Base-by-base conservation (phyloP, 202 grass and related monocot species). In the Musa balbisiana region DNA sequence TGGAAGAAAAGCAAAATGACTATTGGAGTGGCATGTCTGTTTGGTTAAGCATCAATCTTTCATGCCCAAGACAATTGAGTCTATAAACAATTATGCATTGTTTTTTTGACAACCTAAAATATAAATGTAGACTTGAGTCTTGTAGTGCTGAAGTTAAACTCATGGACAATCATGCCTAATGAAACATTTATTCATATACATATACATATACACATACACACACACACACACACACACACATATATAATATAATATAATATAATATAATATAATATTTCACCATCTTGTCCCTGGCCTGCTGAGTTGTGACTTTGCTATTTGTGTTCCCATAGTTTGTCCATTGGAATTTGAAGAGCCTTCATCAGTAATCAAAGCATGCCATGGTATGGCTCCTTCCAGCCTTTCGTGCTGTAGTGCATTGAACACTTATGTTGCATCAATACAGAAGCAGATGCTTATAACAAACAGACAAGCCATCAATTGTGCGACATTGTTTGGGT, bases 401-500 rank as follows among this genome's bases (percentile, higher is more conserved):
- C 71, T 80, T 17, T 65, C 81, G 71, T 97, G 94, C 71, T 97
- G 94, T 11, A 27, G 78, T 79, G 76, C 86, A 62, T 83, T 97
- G 79, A 83, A 86, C 63, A 80, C 84, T 74, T 97, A 97, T 49
- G 89, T 93, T 73, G 83, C 81, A 84, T 81, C 86, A 70, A 86
- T 87, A 51, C 88, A 97, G 78, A 97, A 93, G 68, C 93, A 97
- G 67, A 89, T 97, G 80, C 79, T 97, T 73, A 92, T 97, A 79
- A 97, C 93, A 81, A 97, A 97, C 80, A 75, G 92, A 81, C 93
- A 97, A 82, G 93, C 93, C 76, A 97, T 97, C 85, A 93, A 97
- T 62, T 97, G 93, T 52, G 93, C 93, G 24, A 97, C 93, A 29
- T 85, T 89, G 86, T 97, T 97, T 65, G 90, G 93, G 73, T 97